Conservation (phyloP, 164 flowering plant species). For the Aristolochia contorta region DNA sequence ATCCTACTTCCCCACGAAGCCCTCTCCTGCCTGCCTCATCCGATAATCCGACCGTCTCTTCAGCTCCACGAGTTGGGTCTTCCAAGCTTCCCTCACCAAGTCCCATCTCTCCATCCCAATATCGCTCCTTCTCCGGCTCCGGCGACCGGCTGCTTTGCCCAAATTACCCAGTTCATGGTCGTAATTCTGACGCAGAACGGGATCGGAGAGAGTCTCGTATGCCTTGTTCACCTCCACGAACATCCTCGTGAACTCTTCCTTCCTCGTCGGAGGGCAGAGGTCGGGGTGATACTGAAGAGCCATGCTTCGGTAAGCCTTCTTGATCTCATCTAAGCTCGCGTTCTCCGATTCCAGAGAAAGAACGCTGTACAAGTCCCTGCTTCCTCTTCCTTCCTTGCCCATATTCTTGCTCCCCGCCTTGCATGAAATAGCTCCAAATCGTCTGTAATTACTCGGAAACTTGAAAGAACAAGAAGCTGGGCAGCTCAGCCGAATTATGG, state of each 20-base stretch:
- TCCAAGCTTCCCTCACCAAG: conserved; percentile 14
- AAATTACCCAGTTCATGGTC: conserved; percentile 18
- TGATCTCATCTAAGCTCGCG: conserved; percentile 19
- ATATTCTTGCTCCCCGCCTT: conserved; percentile 1
- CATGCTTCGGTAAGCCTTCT: conserved; percentile 25
- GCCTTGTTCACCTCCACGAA: conserved; percentile 21
- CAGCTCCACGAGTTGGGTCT: conserved; percentile 13
- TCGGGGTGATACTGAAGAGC: conserved; percentile 31
- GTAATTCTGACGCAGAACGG: conserved; percentile 10
- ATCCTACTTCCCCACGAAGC: not conserved
- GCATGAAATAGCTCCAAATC: not conserved
- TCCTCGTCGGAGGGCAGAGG: conserved; percentile 16
- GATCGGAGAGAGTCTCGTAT: conserved; percentile 26
- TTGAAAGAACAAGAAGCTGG: no score
- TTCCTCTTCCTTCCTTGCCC: not conserved
- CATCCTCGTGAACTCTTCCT: conserved; percentile 19
- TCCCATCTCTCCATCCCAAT: not conserved
- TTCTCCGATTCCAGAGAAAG: conserved; percentile 17
- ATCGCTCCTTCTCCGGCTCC: not conserved
- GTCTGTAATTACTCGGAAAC: no score
- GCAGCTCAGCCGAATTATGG: no score
- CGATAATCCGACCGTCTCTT: conserved; percentile 12
- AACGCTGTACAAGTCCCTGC: conserved; percentile 6
- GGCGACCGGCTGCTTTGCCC: not conserved
- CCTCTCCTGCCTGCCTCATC: conserved; percentile 1